Base-by-base conservation (phyloP, 2,329 filamentous ascomycete species). In the Colletotrichum sp. region DNA sequence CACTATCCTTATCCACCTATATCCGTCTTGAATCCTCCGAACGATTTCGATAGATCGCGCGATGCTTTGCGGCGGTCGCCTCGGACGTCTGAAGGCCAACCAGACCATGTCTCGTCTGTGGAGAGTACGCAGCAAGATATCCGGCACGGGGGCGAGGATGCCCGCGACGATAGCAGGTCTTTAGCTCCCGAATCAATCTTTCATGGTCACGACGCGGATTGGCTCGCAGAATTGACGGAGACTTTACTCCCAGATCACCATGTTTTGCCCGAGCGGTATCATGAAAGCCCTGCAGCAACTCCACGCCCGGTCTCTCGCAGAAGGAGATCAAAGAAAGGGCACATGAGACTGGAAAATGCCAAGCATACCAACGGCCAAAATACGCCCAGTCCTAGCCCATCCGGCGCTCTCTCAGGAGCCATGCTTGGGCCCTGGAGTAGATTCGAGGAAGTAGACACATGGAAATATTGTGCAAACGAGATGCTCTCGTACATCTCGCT, bases 401-500 rank as follows among this genome's bases (percentile, higher is more conserved):
- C 64, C 39, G 13, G 22, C 30, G 15, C 22, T 5, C 39, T 73
- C 39, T 69, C 57, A 8, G 30, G 4, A 11, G 3, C 13, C 12
- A 19, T 29, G 8, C 71, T 73, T 15, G 65, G 39, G 5, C 71
- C 71, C 11, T 73, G 65, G 55, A 55, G 15, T 22, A 70, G 39
- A 12, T 69, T 44, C 15, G 57, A 70, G 19, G 71, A 73, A 8
- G 32, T 57, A 9, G 32, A 22, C 5, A 73, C 71, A 8, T 73
- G 66, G 71, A 19, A 25, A 19, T 70, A 63, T 30, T 73, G 71
- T 30, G 71, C 71, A 8, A 64, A 25, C 39, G 71, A 73, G 22
- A 36, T 73, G 66, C 71, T 73, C 19, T 73, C 71, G 16, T 73
- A 70, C 30, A 55, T 73, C 27, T 69, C 71, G 4, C 29, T 73